Evolutionary conservation across 2,329 filamentous ascomycete species (phyloP), one percentile per base, ranked within the genome.

Genomic region (Gliomastix tumulicola): DNA sequence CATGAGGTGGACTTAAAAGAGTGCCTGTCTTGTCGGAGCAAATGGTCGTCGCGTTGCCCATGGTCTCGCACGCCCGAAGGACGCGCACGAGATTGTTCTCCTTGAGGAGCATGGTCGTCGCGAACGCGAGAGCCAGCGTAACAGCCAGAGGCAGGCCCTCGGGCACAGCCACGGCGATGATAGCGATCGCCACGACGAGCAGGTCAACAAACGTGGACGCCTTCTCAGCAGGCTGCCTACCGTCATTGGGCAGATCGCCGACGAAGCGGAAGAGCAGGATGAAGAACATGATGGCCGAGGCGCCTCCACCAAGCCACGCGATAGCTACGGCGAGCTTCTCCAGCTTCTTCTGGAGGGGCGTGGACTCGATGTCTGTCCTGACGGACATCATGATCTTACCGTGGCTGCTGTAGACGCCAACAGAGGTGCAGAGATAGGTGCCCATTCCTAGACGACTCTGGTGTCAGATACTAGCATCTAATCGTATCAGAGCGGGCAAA

Each of bases 251-350:
- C 8, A 90, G 67, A 13, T 70, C 58, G 22, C 73, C 80, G 18
- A 86, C 63, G 53, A 88, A 90, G 50, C 85, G 82, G 63, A 90
- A 85, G 49, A 89, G 77, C 11, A 89, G 68, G 18, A 88, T 82
- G 36, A 88, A 61, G 53, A 92, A 90, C 16, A 90, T 68, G 7
- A 89, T 59, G 12, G 85, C 57, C 30, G 84, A 84, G 21, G 85
- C 80, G 38, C 76, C 76, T 47, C 82, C 77, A 18, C 72, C 73
- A 19, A 57, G 43, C 41, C 56, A 59, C 10, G 59, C 59, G 34
- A 61, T 62, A 20, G 48, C 49, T 18, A 53, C 41, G 18, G 56
- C 54, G 7, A 59, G 44, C 7, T 45, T 38, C 22, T 57, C 66
- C 3, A 78, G 62, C 53, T 74, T 76, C 46, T 64, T 62, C 49